These are phyloP conservation scores for Dryas drummondii DNA, from an alignment of 306 rosid species.

Conservation along the genomic window DNA sequence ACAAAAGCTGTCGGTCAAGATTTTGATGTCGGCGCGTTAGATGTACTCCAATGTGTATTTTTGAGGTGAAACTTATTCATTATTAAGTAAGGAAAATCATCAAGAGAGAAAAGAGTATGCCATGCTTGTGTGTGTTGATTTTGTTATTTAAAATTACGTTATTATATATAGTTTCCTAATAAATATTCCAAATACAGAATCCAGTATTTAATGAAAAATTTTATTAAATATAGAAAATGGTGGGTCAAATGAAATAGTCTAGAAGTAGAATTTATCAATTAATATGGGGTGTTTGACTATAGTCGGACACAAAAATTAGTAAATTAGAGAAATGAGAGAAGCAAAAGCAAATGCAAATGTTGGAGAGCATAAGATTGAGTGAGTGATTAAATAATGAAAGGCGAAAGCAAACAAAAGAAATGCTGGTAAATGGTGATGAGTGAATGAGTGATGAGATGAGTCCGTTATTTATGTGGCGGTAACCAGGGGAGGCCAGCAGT, in stretches of 20 bases:
- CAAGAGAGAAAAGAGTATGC: too few relatives aligned
- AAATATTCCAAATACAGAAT: too few relatives aligned
- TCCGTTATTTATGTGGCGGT: not conserved
- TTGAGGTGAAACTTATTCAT: not conserved
- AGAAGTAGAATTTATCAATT: too few relatives aligned
- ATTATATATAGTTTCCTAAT: too few relatives aligned
- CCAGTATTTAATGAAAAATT: too few relatives aligned
- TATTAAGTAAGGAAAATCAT: not conserved
- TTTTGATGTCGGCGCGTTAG: constrained; percentile 14
- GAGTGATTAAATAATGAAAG: constrained; percentile 11
- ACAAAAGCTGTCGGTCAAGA: constrained; percentile 16
- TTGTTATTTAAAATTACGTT: too few relatives aligned
- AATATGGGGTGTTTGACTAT: too few relatives aligned
- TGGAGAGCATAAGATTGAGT: not conserved
- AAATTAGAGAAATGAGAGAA: not conserved
- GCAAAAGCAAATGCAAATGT: not conserved
- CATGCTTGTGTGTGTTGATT: not conserved
- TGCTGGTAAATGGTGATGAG: not conserved
- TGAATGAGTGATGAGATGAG: not conserved
- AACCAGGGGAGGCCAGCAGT: constrained; percentile 1
- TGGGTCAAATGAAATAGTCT: too few relatives aligned
- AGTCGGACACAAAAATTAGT: too few relatives aligned
- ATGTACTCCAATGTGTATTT: not conserved
- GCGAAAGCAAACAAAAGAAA: not conserved
- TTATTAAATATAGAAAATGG: too few relatives aligned